Percentiles rank a stretch among this genome's conserved stretches.
Evolutionary conservation across 768 basidiomycete genomes (phyloP).

Genomic region (Imleria badia): DNA sequence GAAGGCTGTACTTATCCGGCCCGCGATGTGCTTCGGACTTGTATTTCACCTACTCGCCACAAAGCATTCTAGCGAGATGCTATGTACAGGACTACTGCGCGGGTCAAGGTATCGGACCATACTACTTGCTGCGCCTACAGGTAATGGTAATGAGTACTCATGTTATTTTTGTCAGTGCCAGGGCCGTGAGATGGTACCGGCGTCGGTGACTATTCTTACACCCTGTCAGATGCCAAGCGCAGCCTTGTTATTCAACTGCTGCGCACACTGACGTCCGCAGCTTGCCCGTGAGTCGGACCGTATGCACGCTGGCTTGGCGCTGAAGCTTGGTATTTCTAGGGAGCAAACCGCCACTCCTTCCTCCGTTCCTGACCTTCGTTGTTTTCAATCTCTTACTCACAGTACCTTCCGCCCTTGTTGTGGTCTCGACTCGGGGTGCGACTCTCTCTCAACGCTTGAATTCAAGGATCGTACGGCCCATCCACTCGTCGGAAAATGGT

Average conservation of each 20-base stretch:
- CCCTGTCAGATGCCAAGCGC: not conserved
- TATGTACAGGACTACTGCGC: too few relatives aligned
- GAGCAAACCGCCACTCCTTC: not conserved
- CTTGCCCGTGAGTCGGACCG: not conserved
- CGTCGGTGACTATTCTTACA: too few relatives aligned
- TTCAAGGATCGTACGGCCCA: not conserved
- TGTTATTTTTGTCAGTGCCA: too few relatives aligned
- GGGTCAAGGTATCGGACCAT: too few relatives aligned
- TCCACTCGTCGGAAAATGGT: slow-evolving; percentile 14
- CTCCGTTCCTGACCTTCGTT: not conserved
- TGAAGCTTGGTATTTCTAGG: slow-evolving; percentile 4
- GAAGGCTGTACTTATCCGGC: too few relatives aligned
- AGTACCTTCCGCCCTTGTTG: not conserved
- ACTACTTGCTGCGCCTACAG: too few relatives aligned
- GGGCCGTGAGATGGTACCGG: too few relatives aligned
- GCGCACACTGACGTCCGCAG: slow-evolving; percentile 8
- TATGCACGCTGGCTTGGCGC: not conserved
- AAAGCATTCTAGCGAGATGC: too few relatives aligned
- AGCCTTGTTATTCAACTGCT: not conserved
- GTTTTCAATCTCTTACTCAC: not conserved
- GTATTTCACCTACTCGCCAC: too few relatives aligned
- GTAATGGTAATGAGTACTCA: too few relatives aligned
- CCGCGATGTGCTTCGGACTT: too few relatives aligned
- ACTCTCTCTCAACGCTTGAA: not conserved
- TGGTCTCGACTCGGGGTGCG: not conserved